Evolutionary conservation across 441 rosid genomes (phyloP), one percentile per base, ranked within the genome.

Genomic region (Capsella rubella): DNA sequence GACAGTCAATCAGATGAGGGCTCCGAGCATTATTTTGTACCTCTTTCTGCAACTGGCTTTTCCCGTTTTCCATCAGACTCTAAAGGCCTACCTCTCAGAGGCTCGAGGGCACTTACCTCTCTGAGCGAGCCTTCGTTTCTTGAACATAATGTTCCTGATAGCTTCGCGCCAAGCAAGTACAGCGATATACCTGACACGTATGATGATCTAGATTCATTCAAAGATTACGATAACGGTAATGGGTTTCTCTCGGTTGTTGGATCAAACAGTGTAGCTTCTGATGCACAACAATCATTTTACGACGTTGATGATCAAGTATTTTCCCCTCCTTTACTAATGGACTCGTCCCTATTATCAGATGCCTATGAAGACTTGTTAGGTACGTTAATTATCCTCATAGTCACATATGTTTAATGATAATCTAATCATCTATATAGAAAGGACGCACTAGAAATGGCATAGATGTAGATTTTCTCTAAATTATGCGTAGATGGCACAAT

Each of bases 281-380:
- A 87, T 79, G 73, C 84, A 39, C 92, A 80, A 25, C 84, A 78
- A 50, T 84, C 86, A 0, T 89, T 87, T 76, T 93, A 77, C 79
- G 97, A 88, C 59, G 73, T 86, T 67, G 93, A 89, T 58, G 97
- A 87, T 77, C 90, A 89, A 85, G 98, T 89, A 64, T 90, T 91
- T 75, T 96, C 99, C 9, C 98, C 99, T 52, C 99, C 96, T 82
- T 78, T 96, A 76, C 82, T 96, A 43, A 83, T 91, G 90, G 98
- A 96, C 67, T 76, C 92, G 25, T 85, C 92, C 42, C 63, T 96
- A 61, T 79, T 91, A 64, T 80, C 87, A 4, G 98, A 91, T 80
- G 52, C 93, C 34, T 93, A 89, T 35, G 99, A 96, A 78, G 98
- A 96, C 84, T 86, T 96, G 69, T 88, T 96, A 27, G 99, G 99